phyloP scores from a whole-genome alignment of 2,329 filamentous ascomycete genomes.

The Trichoderma koningiopsis region DNA sequence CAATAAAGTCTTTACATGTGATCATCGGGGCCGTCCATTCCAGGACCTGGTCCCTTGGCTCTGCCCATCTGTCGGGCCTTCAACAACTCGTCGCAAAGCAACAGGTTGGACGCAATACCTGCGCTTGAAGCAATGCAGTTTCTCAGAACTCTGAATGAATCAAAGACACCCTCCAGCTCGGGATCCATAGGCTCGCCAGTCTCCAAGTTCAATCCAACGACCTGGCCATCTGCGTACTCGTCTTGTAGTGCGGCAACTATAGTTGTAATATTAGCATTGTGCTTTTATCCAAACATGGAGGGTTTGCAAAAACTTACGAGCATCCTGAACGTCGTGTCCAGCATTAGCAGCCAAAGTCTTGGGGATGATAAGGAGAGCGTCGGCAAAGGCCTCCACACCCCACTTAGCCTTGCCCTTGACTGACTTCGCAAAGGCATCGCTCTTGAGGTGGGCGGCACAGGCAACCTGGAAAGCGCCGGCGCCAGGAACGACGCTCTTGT shows the following conservation, averaged over 20 bases:
- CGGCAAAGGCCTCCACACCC: conserved; percentile 92
- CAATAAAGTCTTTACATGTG: conserved; percentile 48
- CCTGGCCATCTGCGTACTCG: conserved; percentile 78
- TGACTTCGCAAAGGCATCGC: conserved; percentile 81
- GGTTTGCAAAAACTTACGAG: conserved; percentile 62
- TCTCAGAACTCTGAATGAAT: conserved; percentile 91
- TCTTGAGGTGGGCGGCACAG: conserved; percentile 82
- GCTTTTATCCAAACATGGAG: background rate
- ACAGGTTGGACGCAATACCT: conserved; percentile 90
- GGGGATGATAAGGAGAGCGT: conserved; percentile 91
- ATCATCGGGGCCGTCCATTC: conserved; percentile 63
- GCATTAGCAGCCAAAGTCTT: conserved; percentile 97
- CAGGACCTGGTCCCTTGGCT: conserved; percentile 62
- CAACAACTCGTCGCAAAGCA: conserved; percentile 94
- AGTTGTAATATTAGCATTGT: conserved; percentile 27
- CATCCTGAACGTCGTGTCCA: conserved; percentile 95
- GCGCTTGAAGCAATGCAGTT: conserved; percentile 94
- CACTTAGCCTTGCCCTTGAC: conserved; percentile 98
- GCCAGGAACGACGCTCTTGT: conserved; percentile 90
- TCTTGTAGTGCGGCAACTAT: conserved; percentile 84
- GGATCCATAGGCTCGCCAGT: conserved; percentile 96
- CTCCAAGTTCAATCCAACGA: conserved; percentile 82
- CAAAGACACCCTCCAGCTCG: conserved; percentile 86
- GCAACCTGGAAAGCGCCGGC: conserved; percentile 96
- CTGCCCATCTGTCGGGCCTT: conserved; percentile 95